Percentiles rank a stretch among this genome's conserved stretches.
These are phyloP conservation scores for Alternaria dauci DNA, from an alignment of 2,329 filamentous ascomycete genomes.

Conservation along the genomic window DNA sequence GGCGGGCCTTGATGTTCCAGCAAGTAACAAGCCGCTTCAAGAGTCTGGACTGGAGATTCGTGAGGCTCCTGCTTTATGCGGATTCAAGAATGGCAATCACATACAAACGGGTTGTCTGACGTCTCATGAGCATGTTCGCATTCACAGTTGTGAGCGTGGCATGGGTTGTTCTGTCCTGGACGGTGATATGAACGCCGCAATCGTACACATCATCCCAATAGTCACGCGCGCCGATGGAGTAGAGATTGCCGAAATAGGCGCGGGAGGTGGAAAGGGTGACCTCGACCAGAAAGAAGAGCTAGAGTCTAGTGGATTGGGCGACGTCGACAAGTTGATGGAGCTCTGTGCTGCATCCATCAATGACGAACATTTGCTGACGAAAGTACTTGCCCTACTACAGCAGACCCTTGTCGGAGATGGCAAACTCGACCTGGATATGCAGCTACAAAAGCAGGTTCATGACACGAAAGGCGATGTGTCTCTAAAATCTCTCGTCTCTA, in stretches of 20 bases:
- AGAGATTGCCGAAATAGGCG: conserved; percentile 75
- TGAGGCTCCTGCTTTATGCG: conserved; percentile 74
- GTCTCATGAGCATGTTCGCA: conserved; percentile 64
- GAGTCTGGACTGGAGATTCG: conserved; percentile 52
- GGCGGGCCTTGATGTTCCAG: conserved; percentile 50
- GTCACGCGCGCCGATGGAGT: conserved; percentile 70
- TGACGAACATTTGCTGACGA: conserved; percentile 44
- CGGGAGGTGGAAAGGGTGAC: conserved; percentile 82
- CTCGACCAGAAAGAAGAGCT: conserved; percentile 73
- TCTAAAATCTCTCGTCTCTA: conserved; percentile 44
- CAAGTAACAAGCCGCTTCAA: conserved; percentile 32
- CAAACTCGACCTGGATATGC: conserved; percentile 37
- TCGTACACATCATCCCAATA: conserved; percentile 82
- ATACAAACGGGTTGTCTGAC: conserved; percentile 77
- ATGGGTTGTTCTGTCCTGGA: conserved; percentile 65
- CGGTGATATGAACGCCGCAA: conserved; percentile 55
- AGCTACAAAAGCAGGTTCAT: conserved; percentile 35
- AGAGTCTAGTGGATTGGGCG: conserved; percentile 60
- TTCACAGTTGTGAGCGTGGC: conserved; percentile 88
- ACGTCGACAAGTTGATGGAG: conserved; percentile 62
- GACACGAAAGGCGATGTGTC: conserved; percentile 37
- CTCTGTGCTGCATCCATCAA: conserved; percentile 57
- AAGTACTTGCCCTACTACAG: conserved; percentile 49
- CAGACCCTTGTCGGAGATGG: conserved; percentile 25
- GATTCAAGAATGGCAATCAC: conserved; percentile 78